These are phyloP conservation scores for Nidula microcarpa DNA, from an alignment of 768 basidiomycete genomes.

Conservation along the genomic window DNA sequence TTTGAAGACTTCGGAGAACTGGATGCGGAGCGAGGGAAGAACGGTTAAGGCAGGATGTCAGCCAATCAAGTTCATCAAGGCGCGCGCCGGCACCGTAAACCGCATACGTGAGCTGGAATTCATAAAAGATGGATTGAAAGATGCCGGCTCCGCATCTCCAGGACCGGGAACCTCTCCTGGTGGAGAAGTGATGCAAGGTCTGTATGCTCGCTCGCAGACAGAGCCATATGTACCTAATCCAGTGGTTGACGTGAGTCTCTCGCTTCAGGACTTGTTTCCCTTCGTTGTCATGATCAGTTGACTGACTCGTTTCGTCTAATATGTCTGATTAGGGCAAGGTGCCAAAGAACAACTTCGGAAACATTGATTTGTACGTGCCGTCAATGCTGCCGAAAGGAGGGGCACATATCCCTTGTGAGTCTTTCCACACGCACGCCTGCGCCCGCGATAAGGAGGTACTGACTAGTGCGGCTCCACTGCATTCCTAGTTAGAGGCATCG, in stretches of 20 bases:
- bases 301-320: background rate
- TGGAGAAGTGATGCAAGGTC: conserved; percentile 74
- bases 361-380: conserved; percentile 93
- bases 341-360: conserved; percentile 95
- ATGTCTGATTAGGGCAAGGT: conserved; percentile 69
- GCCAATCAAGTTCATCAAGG: conserved; percentile 87
- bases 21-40: conserved; percentile 84
- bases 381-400: conserved; percentile 92
- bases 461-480: conserved; percentile 7
- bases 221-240: conserved; percentile 77
- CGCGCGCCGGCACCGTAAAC: conserved; percentile 77
- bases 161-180: conserved; percentile 12
- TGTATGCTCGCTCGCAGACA: conserved; percentile 86
- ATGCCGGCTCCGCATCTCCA: conserved; percentile 28
- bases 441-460: too few relatives aligned
- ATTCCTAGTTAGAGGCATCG: conserved; percentile 71
- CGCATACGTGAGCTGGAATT: conserved; percentile 65
- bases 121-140: conserved; percentile 36
- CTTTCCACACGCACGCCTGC: background rate
- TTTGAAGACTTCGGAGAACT: conserved; percentile 90
- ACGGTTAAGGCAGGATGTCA: conserved; percentile 69
- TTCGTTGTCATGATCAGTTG: background rate
- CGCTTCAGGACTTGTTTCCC: background rate
- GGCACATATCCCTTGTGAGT: conserved; percentile 88
- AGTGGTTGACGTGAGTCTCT: conserved; percentile 69